Percentiles rank a stretch among this genome's conserved stretches.
Conservation (phyloP, 2,329 filamentous ascomycete species). For the Zasmidium angulare region DNA sequence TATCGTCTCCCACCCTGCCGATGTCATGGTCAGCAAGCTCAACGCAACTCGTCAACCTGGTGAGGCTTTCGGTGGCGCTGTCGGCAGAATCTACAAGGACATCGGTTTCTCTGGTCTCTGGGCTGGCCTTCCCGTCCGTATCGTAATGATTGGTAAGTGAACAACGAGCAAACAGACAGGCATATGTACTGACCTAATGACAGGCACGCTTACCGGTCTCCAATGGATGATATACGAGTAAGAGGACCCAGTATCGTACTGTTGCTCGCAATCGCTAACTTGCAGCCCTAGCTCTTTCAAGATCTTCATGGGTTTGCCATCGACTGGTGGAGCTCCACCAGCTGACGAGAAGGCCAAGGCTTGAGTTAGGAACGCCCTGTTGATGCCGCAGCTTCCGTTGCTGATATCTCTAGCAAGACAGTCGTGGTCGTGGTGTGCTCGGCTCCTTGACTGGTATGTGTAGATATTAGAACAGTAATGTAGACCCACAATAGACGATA, state of each 20-base stretch:
- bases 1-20: conserved; percentile 62
- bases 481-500: too few relatives aligned
- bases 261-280: not conserved
- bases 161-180: not conserved
- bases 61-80: conserved; percentile 58
- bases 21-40: conserved; percentile 65
- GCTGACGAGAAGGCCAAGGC: not conserved
- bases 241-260: not conserved
- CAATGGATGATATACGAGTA: conserved; percentile 58
- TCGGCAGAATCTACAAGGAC: conserved; percentile 62
- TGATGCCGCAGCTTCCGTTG: not conserved
- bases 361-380: not conserved
- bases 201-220: conserved; percentile 70
- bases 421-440: not conserved
- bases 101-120: conserved; percentile 74
- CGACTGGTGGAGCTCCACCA: conserved; percentile 63
- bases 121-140: conserved; percentile 75
- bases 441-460: too few relatives aligned
- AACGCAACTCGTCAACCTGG: conserved; percentile 59
- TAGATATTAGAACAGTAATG: too few relatives aligned
- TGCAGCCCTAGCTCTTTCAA: conserved; percentile 42
- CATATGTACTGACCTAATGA: conserved; percentile 76
- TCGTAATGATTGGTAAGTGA: conserved; percentile 18
- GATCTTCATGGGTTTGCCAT: conserved; percentile 63
- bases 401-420: not conserved